A percentile compares a stretch with the other conserved stretches of the same genome.
Conservation (phyloP, 2,329 filamentous ascomycete species). For the Incumbomyces lentus region DNA sequence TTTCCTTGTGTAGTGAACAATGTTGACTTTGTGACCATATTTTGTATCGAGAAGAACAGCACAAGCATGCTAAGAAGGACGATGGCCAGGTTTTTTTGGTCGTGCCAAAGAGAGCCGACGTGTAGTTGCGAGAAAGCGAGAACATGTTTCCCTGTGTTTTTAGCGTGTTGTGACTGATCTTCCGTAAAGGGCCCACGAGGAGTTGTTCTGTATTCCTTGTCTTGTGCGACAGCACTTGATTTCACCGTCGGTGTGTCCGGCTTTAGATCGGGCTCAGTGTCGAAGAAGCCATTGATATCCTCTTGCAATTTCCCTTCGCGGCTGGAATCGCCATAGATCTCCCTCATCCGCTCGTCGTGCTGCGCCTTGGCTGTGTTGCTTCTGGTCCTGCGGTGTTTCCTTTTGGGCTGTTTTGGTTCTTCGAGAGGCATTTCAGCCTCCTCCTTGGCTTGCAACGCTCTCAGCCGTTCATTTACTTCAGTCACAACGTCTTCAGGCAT, state of each 20-base stretch:
- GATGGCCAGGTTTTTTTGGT: conserved; percentile 44
- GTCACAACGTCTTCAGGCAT: conserved; percentile 43
- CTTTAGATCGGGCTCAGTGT: conserved; percentile 6
- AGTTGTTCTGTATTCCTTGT: neutral
- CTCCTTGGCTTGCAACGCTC: conserved; percentile 30
- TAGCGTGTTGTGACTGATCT: neutral
- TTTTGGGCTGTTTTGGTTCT: neutral
- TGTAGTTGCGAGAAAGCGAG: neutral
- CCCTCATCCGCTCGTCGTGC: conserved; percentile 12
- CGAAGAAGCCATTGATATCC: conserved; percentile 18
- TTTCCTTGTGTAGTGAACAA: too few species aligned
- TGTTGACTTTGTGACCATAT: neutral
- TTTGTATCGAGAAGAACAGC: conserved; percentile 28
- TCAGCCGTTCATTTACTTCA: conserved; percentile 36
- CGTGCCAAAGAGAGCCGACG: conserved; percentile 40
- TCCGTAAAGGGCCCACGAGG: neutral
- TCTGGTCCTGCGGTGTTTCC: neutral
- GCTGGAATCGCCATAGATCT: conserved; percentile 16
- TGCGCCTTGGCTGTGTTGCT: neutral
- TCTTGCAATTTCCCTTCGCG: conserved; percentile 14
- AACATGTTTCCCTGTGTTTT: neutral
- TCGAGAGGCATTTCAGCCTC: conserved; percentile 15
- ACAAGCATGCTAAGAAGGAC: conserved; percentile 35
- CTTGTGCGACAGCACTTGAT: neutral
- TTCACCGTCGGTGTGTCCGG: neutral